Evolutionary conservation across 179 eudicot genomes (phyloP), one percentile per base, ranked within the genome.

Genomic region (Spergularia azorica): DNA sequence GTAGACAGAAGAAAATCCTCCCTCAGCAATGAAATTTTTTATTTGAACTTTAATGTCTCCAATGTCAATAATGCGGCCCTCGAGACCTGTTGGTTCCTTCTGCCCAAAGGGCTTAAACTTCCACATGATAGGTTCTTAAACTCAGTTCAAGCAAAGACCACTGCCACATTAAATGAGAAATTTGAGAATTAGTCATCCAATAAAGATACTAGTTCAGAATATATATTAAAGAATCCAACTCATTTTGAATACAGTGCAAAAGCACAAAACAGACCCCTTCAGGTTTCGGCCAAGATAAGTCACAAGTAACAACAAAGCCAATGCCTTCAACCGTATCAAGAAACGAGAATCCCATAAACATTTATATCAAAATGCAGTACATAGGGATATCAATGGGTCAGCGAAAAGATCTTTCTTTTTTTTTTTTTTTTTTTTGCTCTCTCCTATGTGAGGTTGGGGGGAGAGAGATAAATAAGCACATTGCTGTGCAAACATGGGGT

Each of bases 1-100:
- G 88, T 96, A 94, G 58, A 96, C 99, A 87, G 88, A 87, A 67
- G 99, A 96, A 79, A 96, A 96, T 75, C 99, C 99, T 72, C 99
- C 99, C 86, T 96, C 99, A 36, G 99, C 99, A 77, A 96, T 90
- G 77, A 82, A 83, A 79, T 88, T 90, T 75, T 90, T 88, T 69
- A 96, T 84, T 74, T 92, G 93, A 75, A 94, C 77, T 89, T 94
- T 94, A 77, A 94, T 77, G 77, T 89, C 91, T 68, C 96, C 97
- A 81, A 96, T 76, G 79, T 96, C 99, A 78, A 96, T 87, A 78
- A 77, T 82, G 67, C 99, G 94, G 38, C 99, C 98, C 86, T 96
- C 99, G 54, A 96, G 97, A 72, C 99, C 97, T 65, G 96, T 79
- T 63, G 81, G 97, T 73, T 96, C 99, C 79, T 96, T 96, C 64